A percentile compares a stretch with the other conserved stretches of the same genome.
Conservation (phyloP, 495 filamentous ascomycete species). For the Venustampulla echinocandica region DNA sequence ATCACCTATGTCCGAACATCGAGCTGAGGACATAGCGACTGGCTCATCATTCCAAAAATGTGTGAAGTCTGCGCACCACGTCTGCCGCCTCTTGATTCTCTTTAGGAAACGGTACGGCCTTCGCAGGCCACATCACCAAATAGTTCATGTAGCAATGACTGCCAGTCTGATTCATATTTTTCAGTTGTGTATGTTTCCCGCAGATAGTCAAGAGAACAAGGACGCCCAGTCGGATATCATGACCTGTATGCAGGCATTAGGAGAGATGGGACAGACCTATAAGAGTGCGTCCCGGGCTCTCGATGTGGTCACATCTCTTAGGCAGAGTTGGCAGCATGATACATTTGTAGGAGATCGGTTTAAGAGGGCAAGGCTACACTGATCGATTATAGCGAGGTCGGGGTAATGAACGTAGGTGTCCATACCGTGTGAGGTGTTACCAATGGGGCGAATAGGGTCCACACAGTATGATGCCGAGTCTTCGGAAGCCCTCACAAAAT, state of each 20-base stretch:
- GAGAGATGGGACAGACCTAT: constrained; percentile 16
- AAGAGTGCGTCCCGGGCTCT: constrained; percentile 16
- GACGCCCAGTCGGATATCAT: constrained; percentile 1
- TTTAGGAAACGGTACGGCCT: background rate
- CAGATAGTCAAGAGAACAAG: background rate
- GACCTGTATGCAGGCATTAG: constrained; percentile 15
- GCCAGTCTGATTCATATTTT: constrained; percentile 2
- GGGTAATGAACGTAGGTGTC: too few species aligned
- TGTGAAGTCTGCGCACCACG: background rate
- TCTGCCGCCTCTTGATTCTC: background rate
- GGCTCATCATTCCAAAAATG: background rate
- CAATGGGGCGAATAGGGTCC: too few species aligned
- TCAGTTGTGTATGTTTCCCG: background rate
- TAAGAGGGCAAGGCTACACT: constrained; percentile 2
- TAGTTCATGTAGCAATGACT: constrained; percentile 1
- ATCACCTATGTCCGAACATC: background rate
- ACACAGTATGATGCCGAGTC: too few species aligned
- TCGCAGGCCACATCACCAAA: background rate
- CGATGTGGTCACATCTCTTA: constrained; percentile 15
- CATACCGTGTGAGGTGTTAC: too few species aligned
- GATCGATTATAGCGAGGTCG: too few species aligned
- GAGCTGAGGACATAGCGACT: background rate
- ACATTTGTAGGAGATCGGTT: background rate
- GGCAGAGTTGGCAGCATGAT: constrained; percentile 15
- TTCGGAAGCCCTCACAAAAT: too few species aligned